Conservation (phyloP, 768 basidiomycete genomes). For the Leccinum sublutescens region DNA sequence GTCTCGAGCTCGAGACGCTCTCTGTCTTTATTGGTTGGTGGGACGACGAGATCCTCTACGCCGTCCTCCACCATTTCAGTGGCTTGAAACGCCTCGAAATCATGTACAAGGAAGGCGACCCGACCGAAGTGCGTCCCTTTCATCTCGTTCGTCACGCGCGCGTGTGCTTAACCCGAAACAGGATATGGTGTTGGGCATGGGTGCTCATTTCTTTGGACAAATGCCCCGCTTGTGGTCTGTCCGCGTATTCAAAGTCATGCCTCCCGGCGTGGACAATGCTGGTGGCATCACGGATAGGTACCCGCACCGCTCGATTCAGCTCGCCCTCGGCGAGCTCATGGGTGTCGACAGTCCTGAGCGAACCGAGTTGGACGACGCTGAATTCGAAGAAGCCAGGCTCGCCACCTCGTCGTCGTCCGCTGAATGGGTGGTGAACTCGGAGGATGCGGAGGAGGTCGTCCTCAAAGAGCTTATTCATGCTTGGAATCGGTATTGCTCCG, state of each 20-base stretch:
- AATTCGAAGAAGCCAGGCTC: slow-evolving; percentile 21
- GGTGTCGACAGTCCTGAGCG: slow-evolving; percentile 12
- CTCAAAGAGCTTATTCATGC: slow-evolving; percentile 40
- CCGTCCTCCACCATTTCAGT: slow-evolving; percentile 38
- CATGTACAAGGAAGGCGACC: slow-evolving; percentile 37
- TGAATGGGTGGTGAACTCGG: not conserved
- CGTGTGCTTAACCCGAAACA: slow-evolving; percentile 1
- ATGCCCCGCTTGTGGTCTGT: slow-evolving; percentile 39
- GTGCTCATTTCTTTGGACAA: slow-evolving; percentile 40
- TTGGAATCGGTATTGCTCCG: slow-evolving; percentile 42
- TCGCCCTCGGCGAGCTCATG: slow-evolving; percentile 12
- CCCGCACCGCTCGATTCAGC: slow-evolving; percentile 12
- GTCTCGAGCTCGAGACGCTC: slow-evolving; percentile 28
- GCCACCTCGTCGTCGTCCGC: not conserved
- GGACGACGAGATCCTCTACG: slow-evolving; percentile 48
- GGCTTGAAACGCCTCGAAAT: slow-evolving; percentile 39
- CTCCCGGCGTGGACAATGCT: slow-evolving; percentile 12
- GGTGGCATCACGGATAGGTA: slow-evolving; percentile 9
- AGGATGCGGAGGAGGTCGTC: slow-evolving; percentile 26
- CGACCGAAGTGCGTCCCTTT: slow-evolving; percentile 39
- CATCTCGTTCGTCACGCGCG: not conserved
- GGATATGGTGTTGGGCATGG: slow-evolving; percentile 43
- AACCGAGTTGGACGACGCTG: slow-evolving; percentile 20
- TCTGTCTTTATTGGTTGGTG: slow-evolving; percentile 40
- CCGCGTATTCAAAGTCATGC: slow-evolving; percentile 35